Evolutionary conservation across 2,329 filamentous ascomycete genomes (phyloP), one percentile per base, ranked within the genome.

Genomic region (Aspergillus alliaceus): DNA sequence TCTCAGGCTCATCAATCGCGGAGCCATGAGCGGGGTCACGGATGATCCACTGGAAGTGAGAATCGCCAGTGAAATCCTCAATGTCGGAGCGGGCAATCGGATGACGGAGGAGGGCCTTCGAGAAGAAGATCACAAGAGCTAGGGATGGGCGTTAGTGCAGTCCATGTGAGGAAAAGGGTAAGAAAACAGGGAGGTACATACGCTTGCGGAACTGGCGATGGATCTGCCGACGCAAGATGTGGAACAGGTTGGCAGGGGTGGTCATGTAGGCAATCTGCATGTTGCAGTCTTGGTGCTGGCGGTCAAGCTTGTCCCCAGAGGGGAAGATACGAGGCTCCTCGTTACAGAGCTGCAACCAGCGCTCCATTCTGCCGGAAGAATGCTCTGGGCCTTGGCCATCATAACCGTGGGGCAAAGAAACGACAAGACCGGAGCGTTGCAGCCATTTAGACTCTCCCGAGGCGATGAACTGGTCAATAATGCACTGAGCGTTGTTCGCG

Each of bases 241-340:
- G 95, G 88, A 99, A 99, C 74, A 96, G 78, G 79, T 99, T 99
- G 64, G 93, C 85, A 27, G 95, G 95, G 47, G 89, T 90, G n/a
- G 95, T 99, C 86, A 96, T 93, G 83, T 95, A 96, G 55, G 88
- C 92, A 74, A 99, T 90, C 81, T 99, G 95, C 87, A 99, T 96
- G 82, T 99, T 99, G 84, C 92, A 96, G 80, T 99, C 95, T 81
- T 99, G 95, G 82, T 99, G 95, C 79, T 98, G 95, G 67, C 95
- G 91, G 54, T 96, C 88, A 59, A 98, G 86, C 83, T 95, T 97
- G 65, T 96, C 92, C 31, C 85, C 82, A 1, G 86, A 83, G 53
- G 95, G 95, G 87, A 92, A 99, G 69, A 95, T 85, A 63, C 95
- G 90, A 56, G 95, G 93, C 72, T 99, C 95, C 77, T 99, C 95